Base-by-base conservation (phyloP, 1,139 yeast species). In the Saccharomyces pastorianus region DNA sequence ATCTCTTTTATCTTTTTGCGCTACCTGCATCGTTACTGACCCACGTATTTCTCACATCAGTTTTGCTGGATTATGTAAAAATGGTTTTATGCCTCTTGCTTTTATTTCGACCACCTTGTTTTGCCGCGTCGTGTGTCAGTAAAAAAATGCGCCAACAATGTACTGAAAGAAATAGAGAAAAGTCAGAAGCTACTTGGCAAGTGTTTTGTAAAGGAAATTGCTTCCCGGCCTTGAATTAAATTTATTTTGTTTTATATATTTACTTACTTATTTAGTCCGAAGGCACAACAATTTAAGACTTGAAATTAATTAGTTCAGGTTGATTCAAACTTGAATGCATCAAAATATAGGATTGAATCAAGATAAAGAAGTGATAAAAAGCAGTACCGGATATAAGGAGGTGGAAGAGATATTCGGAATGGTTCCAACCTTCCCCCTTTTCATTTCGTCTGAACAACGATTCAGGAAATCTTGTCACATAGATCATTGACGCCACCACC, bases 321-420 rank as follows among this genome's bases (percentile, higher is more conserved):
- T 38, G 44, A 44, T 55, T 54, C 32, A 57, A 47, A 42, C 52
- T 55, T 27, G 60, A 51, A 53, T 64, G 67, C 56, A 62, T 58
- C 38, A 64, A 53, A 42, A 52, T 56, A 48, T 64, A 64, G 5
- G 67, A 64, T 8, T 78, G 80, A 26, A 81, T 68, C 31, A 89
- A 75, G 0, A 87, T 95, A 56, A 70, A 74, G 72, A 86, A 84
- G 70, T 90, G 97, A 59, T 85, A 84, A 56, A 74, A 75, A 0
- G 96, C 95, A 6, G 96, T 96, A 2, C 83, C 61, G 0, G 89
- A 91, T 3, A 90, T 96, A 65, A 86, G 71, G 2, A 87, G 72
- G 67, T 90, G 97, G 70, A 90, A 90, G 6, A 38, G 13, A n/a
- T 38, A 38, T n/a, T 38, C 44, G 9, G 44, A 38, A 38, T 38